Percentiles rank a stretch among this genome's conserved stretches.
These are phyloP conservation scores for Candida andamanensis DNA, from an alignment of 805 yeast species.

Conservation along the genomic window DNA sequence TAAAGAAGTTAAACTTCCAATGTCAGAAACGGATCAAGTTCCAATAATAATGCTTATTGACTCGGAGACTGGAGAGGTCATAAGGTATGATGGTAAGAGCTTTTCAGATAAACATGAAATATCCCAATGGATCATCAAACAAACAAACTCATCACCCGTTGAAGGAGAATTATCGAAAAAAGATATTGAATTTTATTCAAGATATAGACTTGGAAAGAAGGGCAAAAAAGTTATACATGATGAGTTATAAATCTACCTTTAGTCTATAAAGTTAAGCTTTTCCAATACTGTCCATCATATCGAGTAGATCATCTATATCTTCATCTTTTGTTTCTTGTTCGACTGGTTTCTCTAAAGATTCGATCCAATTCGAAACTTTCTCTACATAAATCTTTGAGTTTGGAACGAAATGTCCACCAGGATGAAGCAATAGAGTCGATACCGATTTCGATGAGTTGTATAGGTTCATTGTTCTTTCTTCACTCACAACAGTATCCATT, in stretches of 20 bases:
- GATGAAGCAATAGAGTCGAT: conserved; percentile 68
- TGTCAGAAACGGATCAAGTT: conserved; percentile 10
- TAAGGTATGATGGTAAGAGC: conserved; percentile 13
- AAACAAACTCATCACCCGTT: conserved; percentile 20
- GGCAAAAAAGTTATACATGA: conserved; percentile 18
- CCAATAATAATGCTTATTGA: conserved; percentile 20
- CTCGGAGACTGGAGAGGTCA: conserved; percentile 1
- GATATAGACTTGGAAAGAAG: conserved; percentile 26
- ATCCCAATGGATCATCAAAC: conserved; percentile 27
- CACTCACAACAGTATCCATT: conserved; percentile 79
- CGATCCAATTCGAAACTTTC: conserved; percentile 39
- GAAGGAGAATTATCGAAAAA: conserved; percentile 37
- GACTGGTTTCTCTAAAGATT: conserved; percentile 8
- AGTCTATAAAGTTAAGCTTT: conserved; percentile 6
- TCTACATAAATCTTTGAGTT: conserved; percentile 55
- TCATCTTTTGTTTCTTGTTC: conserved; percentile 10
- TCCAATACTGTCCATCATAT: conserved; percentile 32
- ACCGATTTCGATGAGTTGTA: conserved; percentile 37
- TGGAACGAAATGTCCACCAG: conserved; percentile 97
- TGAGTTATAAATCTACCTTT: conserved; percentile 16
- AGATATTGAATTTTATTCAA: conserved; percentile 22
- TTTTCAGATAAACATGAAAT: conserved; percentile 26
- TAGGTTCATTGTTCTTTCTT: conserved; percentile 60
- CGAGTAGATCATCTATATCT: conserved; percentile 27
- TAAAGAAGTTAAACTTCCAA: conserved; percentile 7